Evolutionary conservation across 768 basidiomycete species (phyloP), one percentile per base, ranked within the genome.

Genomic region (Termitomyces sp.): DNA sequence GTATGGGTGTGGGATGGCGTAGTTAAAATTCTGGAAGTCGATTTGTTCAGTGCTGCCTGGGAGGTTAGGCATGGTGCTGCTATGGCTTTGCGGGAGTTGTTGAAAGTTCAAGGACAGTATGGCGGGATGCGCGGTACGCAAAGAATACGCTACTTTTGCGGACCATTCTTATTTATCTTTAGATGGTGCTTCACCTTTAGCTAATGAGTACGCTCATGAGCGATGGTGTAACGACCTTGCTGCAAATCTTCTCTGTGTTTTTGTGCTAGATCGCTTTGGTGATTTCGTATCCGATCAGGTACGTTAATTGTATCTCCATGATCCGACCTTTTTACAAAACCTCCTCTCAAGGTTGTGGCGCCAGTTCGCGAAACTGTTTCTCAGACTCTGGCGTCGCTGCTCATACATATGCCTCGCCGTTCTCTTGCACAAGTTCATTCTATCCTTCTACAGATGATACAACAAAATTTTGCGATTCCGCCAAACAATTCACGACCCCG

Each of bases 311-410:
- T 37, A 47, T 37, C 7, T 37, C 3, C 34, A 19, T 34, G 3
- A 10, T 35, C 11, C 4, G 28, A 0, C 5, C 6, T n/a, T 60
- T 42, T 10, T n/a, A 27, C 54, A 51, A 9, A 52, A 21, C 17
- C 19, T 41, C 28, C 53, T 48, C 12, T 12, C 27, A 40, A 80
- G 79, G 94, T 98, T 41, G 84, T 98, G 11, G 97, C 97, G 11
- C 97, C 97, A 41, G 96, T 99, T 8, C 84, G 97, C 55, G 97
- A 99, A 69, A 95, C 91, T 0, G 93, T 94, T 8, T 93, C 93
- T 11, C 96, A 98, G 69, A 94, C 94, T 0, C 76, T 99, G 2
- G 96, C 94, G 5, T 86, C 93, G 10, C 79, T 97, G 19, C 79
- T 98, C 41, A 72, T 94, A 21, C 88, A 92, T 69, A 93, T 98